phyloP scores from a whole-genome alignment of 768 basidiomycete species.

The Termitomyces sp. region DNA sequence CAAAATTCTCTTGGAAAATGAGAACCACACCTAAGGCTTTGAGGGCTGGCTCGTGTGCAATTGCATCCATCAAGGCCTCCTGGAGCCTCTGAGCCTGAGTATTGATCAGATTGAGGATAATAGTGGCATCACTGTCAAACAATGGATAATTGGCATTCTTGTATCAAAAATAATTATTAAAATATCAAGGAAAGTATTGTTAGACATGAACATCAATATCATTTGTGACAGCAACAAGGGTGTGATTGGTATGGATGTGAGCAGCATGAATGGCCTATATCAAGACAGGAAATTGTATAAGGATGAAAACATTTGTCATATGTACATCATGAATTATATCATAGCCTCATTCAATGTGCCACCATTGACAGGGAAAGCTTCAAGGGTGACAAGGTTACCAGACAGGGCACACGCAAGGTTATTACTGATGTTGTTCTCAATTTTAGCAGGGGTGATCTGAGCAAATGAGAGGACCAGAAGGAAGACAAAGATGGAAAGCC shows the following conservation, averaged over 20 bases:
- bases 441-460: slow-evolving; percentile 18
- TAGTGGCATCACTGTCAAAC: slow-evolving; percentile 18
- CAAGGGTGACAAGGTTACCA: slow-evolving; percentile 24
- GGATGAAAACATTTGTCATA: not conserved
- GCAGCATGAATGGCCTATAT: slow-evolving; percentile 26
- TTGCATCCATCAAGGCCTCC: too few relatives aligned
- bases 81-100: too few relatives aligned
- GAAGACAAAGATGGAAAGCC: slow-evolving; percentile 21
- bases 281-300: not conserved
- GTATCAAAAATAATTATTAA: not conserved
- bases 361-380: slow-evolving; percentile 25
- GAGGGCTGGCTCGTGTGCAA: too few relatives aligned
- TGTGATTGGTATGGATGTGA: slow-evolving; percentile 15
- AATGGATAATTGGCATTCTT: slow-evolving; percentile 18
- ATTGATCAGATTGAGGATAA: slow-evolving; percentile 14
- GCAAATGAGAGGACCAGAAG: slow-evolving; percentile 19
- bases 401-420: slow-evolving; percentile 22
- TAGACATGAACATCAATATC: slow-evolving; percentile 20
- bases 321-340: slow-evolving; percentile 11
- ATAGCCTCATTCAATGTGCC: slow-evolving; percentile 19
- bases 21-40: too few relatives aligned
- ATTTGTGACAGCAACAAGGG: slow-evolving; percentile 12
- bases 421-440: slow-evolving; percentile 23
- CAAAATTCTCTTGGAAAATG: too few relatives aligned
- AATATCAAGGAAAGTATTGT: not conserved